Conservation (phyloP, 805 yeast genomes). For the Candida ficus region DNA sequence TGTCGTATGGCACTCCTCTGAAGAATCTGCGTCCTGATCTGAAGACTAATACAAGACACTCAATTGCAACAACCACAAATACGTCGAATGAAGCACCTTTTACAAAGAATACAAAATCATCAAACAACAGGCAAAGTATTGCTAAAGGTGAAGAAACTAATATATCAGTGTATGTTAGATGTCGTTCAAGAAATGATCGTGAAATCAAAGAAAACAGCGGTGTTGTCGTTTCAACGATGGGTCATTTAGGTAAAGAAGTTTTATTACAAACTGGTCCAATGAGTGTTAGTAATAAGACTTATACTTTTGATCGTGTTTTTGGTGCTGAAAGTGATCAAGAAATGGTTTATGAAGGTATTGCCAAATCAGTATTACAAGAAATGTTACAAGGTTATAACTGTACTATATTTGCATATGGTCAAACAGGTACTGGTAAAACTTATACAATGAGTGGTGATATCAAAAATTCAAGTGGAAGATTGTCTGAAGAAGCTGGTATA, state of each 20-base stretch:
- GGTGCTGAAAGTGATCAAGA: constrained; percentile 79
- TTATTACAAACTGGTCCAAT: constrained; percentile 37
- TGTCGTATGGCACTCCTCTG: not conserved
- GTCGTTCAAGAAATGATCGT: constrained; percentile 50
- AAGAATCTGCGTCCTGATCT: not conserved
- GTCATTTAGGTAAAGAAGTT: constrained; percentile 41
- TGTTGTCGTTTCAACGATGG: constrained; percentile 48
- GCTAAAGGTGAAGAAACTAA: constrained; percentile 27
- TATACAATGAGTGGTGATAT: constrained; percentile 70
- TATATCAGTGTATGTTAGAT: constrained; percentile 52
- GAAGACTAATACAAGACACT: constrained; percentile 3
- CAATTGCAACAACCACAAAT: constrained; percentile 3
- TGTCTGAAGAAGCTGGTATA: constrained; percentile 50
- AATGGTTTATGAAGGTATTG: constrained; percentile 59
- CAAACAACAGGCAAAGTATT: constrained; percentile 16
- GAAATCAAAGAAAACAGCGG: constrained; percentile 51
- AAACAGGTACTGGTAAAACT: constrained; percentile 85
- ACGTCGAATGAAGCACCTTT: constrained; percentile 10
- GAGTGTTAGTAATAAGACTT: constrained; percentile 40
- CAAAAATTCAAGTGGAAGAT: constrained; percentile 31
- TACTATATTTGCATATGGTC: constrained; percentile 82
- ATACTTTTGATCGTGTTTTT: constrained; percentile 70
- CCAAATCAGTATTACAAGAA: constrained; percentile 53
- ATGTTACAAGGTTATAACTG: constrained; percentile 69
- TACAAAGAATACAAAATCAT: constrained; percentile 20